Percentiles rank a stretch among this genome's conserved stretches.
Conservation (phyloP, 1,284 basidiomycete species). For the Trametes pubescens region DNA sequence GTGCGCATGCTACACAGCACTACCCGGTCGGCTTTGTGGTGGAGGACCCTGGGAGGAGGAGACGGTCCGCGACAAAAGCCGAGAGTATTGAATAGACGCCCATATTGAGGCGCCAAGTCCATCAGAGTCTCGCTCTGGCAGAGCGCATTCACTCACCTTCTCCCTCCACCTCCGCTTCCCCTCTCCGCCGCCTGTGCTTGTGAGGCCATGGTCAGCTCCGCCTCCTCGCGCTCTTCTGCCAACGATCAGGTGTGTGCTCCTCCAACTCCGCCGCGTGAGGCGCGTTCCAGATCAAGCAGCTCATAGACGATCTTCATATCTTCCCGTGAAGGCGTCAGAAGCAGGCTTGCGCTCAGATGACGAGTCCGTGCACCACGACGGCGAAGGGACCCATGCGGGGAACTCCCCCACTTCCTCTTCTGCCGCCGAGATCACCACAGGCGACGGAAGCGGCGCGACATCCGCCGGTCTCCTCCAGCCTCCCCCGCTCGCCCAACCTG, state of each 20-base stretch:
- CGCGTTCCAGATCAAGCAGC: constrained; percentile 4
- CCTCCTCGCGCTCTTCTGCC: constrained; percentile 23
- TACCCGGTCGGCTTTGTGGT: constrained; percentile 11
- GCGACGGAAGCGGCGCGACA: constrained; percentile 20
- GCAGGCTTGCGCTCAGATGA: constrained; percentile 27
- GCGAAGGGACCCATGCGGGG: constrained; percentile 20
- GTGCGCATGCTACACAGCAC: constrained; percentile 25
- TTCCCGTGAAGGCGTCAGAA: constrained; percentile 31
- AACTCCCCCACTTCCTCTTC: constrained; percentile 12
- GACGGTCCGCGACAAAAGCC: constrained; percentile 6
- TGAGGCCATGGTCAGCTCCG: constrained; percentile 31
- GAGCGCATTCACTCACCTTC: constrained; percentile 16
- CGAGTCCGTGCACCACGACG: constrained; percentile 21
- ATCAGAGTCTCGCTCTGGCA: constrained; percentile 8
- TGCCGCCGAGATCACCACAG: constrained; percentile 12
- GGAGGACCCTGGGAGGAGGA: neutral
- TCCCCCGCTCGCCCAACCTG: constrained; percentile 15
- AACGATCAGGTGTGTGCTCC: constrained; percentile 23
- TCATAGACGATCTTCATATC: constrained; percentile 22
- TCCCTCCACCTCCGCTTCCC: constrained; percentile 17
- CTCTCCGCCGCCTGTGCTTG: constrained; percentile 19
- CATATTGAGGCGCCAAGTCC: constrained; percentile 16
- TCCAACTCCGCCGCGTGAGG: constrained; percentile 3
- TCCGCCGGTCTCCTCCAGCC: constrained; percentile 16
- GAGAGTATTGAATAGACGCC: constrained; percentile 17